Base-by-base conservation (phyloP, 208 protist genomes). In the Leptomonas seymouri region DNA sequence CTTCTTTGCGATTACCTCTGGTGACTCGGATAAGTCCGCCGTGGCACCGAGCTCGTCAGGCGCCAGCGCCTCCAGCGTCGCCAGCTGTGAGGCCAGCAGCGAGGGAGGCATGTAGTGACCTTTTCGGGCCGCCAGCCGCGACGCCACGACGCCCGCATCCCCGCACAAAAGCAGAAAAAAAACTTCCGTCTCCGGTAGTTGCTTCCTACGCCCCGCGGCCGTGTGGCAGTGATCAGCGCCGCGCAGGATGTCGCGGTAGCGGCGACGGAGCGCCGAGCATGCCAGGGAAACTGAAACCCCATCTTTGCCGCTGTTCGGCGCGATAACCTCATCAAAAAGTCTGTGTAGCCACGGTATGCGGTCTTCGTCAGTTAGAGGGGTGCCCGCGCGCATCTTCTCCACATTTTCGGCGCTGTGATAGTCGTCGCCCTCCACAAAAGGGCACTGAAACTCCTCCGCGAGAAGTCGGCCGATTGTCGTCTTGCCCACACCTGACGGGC, bases 401-500 rank as follows among this genome's bases (percentile, higher is more conserved):
- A 82, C 66, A 42, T 87, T 94, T 16, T 28, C 74, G 5, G 39
- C 66, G 21, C 71, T 78, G 76, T 95, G 90, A 54, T 84, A 93
- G 36, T 89, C 75, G 36, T 97, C 92, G 8, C 82, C 90, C 48
- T 97, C 87, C 16, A 45, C 65, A 41, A 94, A 94, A 20, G 21
- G 42, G 56, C 70, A 85, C 41, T 73, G 34, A 2, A 97, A 59
- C 11, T 55, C 46, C 4, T 60, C 31, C 3, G 91, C 87, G 12
- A 96, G 71, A 7, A 28, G 45, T n/a, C 36, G 42, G 9, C 74
- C 90, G 54, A 93, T 81, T 5, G 89, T 97, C 18, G 74, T 88
- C 73, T 97, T 97, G 18, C 92, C 92, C 23, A 74, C 71, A 53
- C 88, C 92, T 2, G 78, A 92, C 2, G 86, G 81, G 21, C 92